A percentile compares a stretch with the other conserved stretches of the same genome.
These are phyloP conservation scores for Puccinellia tenuiflora DNA, from an alignment of 176 grass and related monocot genomes.

Conservation along the genomic window DNA sequence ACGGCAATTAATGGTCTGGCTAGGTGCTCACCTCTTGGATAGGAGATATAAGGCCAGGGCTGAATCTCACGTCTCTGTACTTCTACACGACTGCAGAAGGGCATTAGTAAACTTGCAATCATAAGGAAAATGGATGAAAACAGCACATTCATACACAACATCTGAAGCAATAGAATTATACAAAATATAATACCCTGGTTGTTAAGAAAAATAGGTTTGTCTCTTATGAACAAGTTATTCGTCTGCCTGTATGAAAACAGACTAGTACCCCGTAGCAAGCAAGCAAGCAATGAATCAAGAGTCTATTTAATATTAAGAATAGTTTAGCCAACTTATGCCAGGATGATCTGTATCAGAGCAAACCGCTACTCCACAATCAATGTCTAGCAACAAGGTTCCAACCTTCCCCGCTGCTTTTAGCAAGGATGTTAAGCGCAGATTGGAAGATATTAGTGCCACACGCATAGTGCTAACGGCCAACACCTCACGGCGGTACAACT, in stretches of 20 bases:
- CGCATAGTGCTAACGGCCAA: neutral
- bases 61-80: neutral
- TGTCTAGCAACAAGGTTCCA: too few species aligned
- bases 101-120: neutral
- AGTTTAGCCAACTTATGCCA: too few species aligned
- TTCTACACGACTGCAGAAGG: neutral
- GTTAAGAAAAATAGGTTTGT: too few species aligned
- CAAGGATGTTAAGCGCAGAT: neutral
- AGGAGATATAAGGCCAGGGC: neutral
- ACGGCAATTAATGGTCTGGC: neutral
- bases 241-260: too few species aligned
- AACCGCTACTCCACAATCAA: too few species aligned
- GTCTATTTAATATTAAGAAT: too few species aligned
- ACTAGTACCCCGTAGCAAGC: too few species aligned
- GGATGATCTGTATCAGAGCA: too few species aligned
- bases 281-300: too few species aligned
- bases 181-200: too few species aligned
- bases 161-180: neutral
- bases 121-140: neutral
- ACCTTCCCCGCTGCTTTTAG: neutral
- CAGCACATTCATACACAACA: neutral
- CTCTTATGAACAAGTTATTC: too few species aligned
- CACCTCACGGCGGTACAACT: neutral
- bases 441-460: neutral
- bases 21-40: constrained; percentile 6